A percentile compares a stretch with the other conserved stretches of the same genome.
phyloP scores from a whole-genome alignment of 1,284 basidiomycete species.

The Papiliotrema laurentii region DNA sequence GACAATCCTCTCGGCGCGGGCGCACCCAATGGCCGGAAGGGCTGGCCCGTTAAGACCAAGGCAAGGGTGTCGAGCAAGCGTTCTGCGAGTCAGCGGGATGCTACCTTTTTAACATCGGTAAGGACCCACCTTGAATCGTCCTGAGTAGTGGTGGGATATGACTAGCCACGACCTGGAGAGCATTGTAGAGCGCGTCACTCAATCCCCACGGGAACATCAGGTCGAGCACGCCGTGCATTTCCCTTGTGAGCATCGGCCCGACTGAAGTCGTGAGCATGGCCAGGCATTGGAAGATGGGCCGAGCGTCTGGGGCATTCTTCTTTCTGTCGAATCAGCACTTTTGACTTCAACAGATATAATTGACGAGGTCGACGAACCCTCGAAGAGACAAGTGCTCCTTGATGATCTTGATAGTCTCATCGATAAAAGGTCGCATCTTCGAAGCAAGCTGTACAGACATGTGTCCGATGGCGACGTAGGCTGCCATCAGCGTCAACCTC shows the following conservation, averaged over 20 bases:
- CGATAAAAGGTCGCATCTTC: conserved; percentile 94
- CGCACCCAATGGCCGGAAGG: conserved; percentile 80
- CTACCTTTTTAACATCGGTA: not conserved
- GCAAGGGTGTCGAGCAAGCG: conserved; percentile 81
- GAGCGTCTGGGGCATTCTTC: conserved; percentile 89
- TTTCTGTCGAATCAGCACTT: no score
- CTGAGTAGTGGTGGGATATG: conserved; percentile 87
- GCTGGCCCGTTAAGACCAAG: conserved; percentile 70
- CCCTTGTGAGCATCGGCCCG: conserved; percentile 90
- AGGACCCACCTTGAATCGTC: conserved; percentile 77
- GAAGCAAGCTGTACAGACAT: conserved; percentile 86
- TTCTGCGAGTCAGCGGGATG: conserved; percentile 52
- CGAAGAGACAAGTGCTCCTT: conserved; percentile 79
- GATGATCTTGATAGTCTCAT: conserved; percentile 84
- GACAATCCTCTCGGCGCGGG: conserved; percentile 40
- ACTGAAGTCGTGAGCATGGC: conserved; percentile 94
- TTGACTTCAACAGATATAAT: conserved; percentile 9
- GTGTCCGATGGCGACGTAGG: conserved; percentile 95
- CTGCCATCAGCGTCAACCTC: conserved; percentile 47
- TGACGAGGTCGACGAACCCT: conserved; percentile 57
- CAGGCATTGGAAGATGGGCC: conserved; percentile 95
- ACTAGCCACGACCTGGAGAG: conserved; percentile 78
- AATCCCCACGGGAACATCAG: conserved; percentile 95
- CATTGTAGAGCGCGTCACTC: conserved; percentile 81
- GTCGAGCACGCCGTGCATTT: conserved; percentile 93